Conservation (phyloP, 495 filamentous ascomycete species). For the Sporormia fimetaria region DNA sequence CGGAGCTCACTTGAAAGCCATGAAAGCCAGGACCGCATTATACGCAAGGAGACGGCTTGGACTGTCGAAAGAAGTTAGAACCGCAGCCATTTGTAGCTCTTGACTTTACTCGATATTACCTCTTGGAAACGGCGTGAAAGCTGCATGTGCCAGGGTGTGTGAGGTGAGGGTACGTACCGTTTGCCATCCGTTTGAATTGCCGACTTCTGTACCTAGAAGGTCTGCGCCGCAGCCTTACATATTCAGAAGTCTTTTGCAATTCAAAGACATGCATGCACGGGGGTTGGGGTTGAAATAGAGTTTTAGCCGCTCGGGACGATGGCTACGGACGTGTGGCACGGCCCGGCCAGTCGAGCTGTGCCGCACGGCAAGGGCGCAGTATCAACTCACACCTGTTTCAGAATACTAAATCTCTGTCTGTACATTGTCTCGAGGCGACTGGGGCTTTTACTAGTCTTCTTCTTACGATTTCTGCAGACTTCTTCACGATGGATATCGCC, state of each 20-base stretch:
- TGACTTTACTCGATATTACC: neutral
- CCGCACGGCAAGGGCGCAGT: too few species aligned
- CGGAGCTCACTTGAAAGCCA: neutral
- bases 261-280: too few species aligned
- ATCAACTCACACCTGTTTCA: too few species aligned
- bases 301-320: too few species aligned
- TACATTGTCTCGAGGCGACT: too few species aligned
- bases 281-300: too few species aligned
- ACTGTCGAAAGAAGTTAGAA: neutral
- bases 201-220: neutral
- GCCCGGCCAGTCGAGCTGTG: too few species aligned
- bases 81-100: neutral
- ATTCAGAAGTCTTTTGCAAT: too few species aligned
- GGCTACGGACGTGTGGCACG: too few species aligned
- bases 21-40: slow-evolving; percentile 15
- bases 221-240: too few species aligned
- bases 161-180: neutral
- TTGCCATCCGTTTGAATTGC: neutral
- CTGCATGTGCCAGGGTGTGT: neutral
- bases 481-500: neutral
- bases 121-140: neutral
- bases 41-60: slow-evolving; percentile 6
- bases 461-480: neutral
- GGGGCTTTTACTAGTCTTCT: too few species aligned
- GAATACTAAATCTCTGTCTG: too few species aligned